A percentile compares a stretch with the other conserved stretches of the same genome.
phyloP scores from a whole-genome alignment of 495 filamentous ascomycete species.

The Rhizodiscina lignyota region DNA sequence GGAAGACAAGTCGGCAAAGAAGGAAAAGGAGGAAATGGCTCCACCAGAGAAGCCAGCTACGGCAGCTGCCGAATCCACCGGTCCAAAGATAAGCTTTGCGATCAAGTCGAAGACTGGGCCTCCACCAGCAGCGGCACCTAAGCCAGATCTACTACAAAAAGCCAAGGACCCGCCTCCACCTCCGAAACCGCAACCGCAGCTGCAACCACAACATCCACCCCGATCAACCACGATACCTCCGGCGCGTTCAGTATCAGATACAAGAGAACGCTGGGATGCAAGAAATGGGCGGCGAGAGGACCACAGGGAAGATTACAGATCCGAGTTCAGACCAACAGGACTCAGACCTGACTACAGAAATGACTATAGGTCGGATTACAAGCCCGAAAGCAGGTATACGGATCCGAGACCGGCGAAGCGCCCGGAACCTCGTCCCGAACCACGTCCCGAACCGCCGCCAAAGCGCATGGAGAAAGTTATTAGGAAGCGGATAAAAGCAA shows the following conservation, averaged over 20 bases:
- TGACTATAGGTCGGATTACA: not conserved
- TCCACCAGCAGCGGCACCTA: slow-evolving; percentile 36
- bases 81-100: slow-evolving; percentile 73
- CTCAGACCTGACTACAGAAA: not conserved
- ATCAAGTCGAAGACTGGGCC: slow-evolving; percentile 55
- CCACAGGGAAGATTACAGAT: not conserved
- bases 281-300: not conserved
- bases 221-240: no score
- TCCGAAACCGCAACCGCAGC: not conserved
- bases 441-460: slow-evolving; percentile 24
- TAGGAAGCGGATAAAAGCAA: slow-evolving; percentile 51
- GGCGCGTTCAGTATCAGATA: no score
- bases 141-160: slow-evolving; percentile 57
- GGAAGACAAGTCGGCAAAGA: slow-evolving; percentile 37
- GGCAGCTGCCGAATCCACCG: slow-evolving; percentile 31
- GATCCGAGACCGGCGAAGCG: slow-evolving; percentile 19
- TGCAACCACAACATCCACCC: no score
- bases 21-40: slow-evolving; percentile 31
- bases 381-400: slow-evolving; percentile 18
- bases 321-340: not conserved
- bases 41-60: slow-evolving; percentile 22
- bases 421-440: slow-evolving; percentile 13
- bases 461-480: slow-evolving; percentile 46
- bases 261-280: not conserved
- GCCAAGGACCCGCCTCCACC: slow-evolving; percentile 37